Evolutionary conservation across 176 grass and related monocot species (phyloP), one percentile per base, ranked within the genome.

Genomic region (barley (Hordeum vulgare)): DNA sequence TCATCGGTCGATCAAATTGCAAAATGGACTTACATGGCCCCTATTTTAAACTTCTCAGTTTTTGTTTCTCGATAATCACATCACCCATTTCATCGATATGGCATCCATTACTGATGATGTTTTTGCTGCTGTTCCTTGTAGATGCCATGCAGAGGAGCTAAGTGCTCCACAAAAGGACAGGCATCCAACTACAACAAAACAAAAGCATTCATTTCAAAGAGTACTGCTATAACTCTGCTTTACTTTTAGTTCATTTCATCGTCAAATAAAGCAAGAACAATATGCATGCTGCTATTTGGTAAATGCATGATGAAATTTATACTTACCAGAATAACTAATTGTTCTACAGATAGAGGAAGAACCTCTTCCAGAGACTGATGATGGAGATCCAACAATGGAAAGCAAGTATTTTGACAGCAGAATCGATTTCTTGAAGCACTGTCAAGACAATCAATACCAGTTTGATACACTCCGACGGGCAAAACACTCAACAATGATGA

Each of bases 401-500:
- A 95, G 93, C 69, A 86, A 91, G 87, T 91, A 93, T 86, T 95
- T 98, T 86, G 96, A 98, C 74, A 74, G 80, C 53, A 91, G 96
- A 86, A 88, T 86, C 12, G 96, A 90, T 62, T 93, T 98, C 88
- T 78, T 98, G 77, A 84, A 87, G 65, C 85, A 93, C 36, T 98
- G 96, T 79, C 96, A 98, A 82, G 90, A 84, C 69, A 93, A 88
- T 26, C 86, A 84, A 66, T 98, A 92, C 77, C 96, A 98, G 70
- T 98, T 95, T 91, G 96, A 98, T 88, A 95, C 90, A 56, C 90
- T 98, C 25, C 87, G 96, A 61, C 86, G 96, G 14, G 96, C 96
- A 77, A 98, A 98, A 37, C 96, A 98, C 63, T 93, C 96, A 18
- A 95, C 96, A 77, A 92, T 95, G 93, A 98, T 98, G 96, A 91